Evolutionary conservation across 2,329 filamentous ascomycete species (phyloP).

Genomic region (Penicillium paneum): DNA sequence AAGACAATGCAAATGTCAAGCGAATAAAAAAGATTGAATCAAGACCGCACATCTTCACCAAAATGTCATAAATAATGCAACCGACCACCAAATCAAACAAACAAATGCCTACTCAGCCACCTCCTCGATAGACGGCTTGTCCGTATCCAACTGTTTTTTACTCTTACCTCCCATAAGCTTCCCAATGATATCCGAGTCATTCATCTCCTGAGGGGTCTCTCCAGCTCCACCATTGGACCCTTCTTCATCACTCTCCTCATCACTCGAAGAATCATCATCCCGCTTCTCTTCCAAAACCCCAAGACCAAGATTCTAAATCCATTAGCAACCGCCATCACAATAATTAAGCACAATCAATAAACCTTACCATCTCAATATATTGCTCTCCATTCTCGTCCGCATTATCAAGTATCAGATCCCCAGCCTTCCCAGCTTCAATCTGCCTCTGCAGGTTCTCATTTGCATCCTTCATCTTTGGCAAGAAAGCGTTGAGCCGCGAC

Average conservation of each 20-base stretch:
- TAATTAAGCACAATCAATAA: neutral
- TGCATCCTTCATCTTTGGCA: slow-evolving; percentile 43
- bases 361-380: slow-evolving; percentile 45
- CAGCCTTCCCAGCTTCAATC: slow-evolving; percentile 34
- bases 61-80: neutral
- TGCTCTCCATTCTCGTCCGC: slow-evolving; percentile 33
- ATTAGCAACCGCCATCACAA: slow-evolving; percentile 1
- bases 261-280: slow-evolving; percentile 19
- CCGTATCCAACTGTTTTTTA: slow-evolving; percentile 24
- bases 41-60: neutral
- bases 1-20: slow-evolving; percentile 1
- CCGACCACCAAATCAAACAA: neutral
- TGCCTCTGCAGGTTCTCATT: slow-evolving; percentile 43
- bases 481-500: slow-evolving; percentile 39
- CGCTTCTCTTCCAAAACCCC: slow-evolving; percentile 45
- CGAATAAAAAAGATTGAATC: neutral
- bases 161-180: slow-evolving; percentile 39
- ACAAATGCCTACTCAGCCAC: slow-evolving; percentile 22
- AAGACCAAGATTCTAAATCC: slow-evolving; percentile 41
- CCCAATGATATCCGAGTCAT: slow-evolving; percentile 33
- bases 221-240: slow-evolving; percentile 7
- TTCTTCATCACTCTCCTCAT: slow-evolving; percentile 19
- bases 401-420: slow-evolving; percentile 36
- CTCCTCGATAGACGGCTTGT: slow-evolving; percentile 41
- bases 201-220: slow-evolving; percentile 9